phyloP scores from a whole-genome alignment of 768 basidiomycete genomes.

The Floccularia luteovirens region DNA sequence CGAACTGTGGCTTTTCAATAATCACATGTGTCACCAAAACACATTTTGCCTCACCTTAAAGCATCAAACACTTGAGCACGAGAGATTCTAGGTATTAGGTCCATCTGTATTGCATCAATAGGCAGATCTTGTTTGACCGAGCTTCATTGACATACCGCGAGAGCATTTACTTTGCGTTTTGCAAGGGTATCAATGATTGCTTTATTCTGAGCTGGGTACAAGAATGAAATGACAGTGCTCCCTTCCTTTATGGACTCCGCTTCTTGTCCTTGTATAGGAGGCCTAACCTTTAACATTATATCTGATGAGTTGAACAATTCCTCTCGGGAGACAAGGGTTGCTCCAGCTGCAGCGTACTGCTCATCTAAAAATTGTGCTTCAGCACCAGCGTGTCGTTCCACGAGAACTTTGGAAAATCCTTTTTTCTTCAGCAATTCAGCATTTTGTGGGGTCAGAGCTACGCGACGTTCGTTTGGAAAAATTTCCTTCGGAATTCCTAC shows the following conservation, averaged over 20 bases:
- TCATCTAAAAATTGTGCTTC: conserved; percentile 77
- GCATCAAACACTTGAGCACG: conserved; percentile 89
- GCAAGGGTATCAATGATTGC: conserved; percentile 62
- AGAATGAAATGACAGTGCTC: conserved; percentile 75
- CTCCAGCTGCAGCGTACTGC: conserved; percentile 74
- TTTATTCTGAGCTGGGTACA: conserved; percentile 82
- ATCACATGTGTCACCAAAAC: conserved; percentile 1
- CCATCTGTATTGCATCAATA: conserved; percentile 43
- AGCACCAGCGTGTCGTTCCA: conserved; percentile 65
- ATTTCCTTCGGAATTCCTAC: conserved; percentile 75
- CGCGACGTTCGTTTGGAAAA: conserved; percentile 73
- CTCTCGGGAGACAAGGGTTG: conserved; percentile 64
- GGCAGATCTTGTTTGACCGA: neutral
- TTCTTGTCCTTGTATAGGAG: conserved; percentile 62
- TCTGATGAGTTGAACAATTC: conserved; percentile 65
- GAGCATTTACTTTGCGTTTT: conserved; percentile 58
- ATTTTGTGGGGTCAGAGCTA: conserved; percentile 78
- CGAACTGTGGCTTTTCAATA: conserved; percentile 40
- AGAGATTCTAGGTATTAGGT: conserved; percentile 87
- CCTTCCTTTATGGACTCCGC: conserved; percentile 56
- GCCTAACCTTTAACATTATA: conserved; percentile 81
- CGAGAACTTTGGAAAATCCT: conserved; percentile 65
- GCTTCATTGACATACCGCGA: conserved; percentile 40
- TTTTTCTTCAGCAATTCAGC: conserved; percentile 72
- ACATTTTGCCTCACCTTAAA: conserved; percentile 47